These are phyloP conservation scores for Dryadomyces quercivorus DNA, from an alignment of 2,329 filamentous ascomycete genomes.

Conservation along the genomic window DNA sequence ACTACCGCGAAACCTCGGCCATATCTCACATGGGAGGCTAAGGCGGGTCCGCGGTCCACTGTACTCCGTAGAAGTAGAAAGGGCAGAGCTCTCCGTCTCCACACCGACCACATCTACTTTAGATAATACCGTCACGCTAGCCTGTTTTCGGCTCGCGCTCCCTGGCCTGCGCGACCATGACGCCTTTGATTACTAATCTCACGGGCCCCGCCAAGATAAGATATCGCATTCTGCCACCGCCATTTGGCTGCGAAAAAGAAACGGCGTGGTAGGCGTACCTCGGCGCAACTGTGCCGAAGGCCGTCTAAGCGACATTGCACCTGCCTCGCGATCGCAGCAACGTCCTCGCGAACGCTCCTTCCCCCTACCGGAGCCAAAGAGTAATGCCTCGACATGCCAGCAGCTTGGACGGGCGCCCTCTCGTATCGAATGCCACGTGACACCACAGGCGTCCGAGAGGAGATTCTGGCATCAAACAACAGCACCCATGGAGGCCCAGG, in stretches of 20 bases:
- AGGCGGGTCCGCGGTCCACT: background rate
- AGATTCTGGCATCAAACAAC: background rate
- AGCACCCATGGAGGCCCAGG: background rate
- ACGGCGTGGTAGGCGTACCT: too few species aligned
- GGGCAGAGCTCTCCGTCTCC: background rate
- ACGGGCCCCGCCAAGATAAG: background rate
- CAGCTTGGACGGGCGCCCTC: background rate
- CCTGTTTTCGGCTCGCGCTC: background rate
- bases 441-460: background rate
- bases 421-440: background rate
- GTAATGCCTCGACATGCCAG: background rate
- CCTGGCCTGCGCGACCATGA: too few species aligned
- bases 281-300: too few species aligned
- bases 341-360: background rate
- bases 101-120: background rate
- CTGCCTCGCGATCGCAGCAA: background rate
- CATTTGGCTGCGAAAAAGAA: too few species aligned
- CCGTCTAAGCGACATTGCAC: too few species aligned
- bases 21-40: constrained; percentile 11
- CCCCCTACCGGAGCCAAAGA: too few species aligned
- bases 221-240: background rate
- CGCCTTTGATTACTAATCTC: background rate
- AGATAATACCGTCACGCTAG: background rate
- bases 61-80: background rate
- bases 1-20: constrained; percentile 12